A percentile compares a stretch with the other conserved stretches of the same genome.
phyloP scores from a whole-genome alignment of 108 stramenopile genomes.

The Cyclotella choctawhatcheeana region DNA sequence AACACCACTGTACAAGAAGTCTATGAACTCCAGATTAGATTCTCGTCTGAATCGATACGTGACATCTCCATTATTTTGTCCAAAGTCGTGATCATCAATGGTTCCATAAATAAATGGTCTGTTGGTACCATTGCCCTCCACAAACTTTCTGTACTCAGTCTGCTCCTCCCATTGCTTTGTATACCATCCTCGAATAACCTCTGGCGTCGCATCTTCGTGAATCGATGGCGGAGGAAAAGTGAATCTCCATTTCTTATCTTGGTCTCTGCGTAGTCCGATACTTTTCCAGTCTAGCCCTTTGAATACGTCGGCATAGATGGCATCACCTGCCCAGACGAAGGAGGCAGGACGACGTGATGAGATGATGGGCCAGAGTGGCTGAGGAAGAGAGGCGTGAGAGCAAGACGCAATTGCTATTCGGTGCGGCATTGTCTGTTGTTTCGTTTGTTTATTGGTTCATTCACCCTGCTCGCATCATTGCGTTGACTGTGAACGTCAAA shows the following conservation, averaged over 20 bases:
- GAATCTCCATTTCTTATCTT: slow-evolving; percentile 24
- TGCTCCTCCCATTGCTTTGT: slow-evolving; percentile 53
- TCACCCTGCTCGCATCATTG: too few species aligned
- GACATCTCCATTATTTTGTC: slow-evolving; percentile 76
- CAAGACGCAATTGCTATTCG: slow-evolving; percentile 81
- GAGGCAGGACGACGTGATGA: slow-evolving; percentile 61
- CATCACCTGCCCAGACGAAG: slow-evolving; percentile 89
- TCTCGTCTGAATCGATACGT: slow-evolving; percentile 56
- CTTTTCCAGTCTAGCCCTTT: slow-evolving; percentile 27
- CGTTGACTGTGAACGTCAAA: too few species aligned
- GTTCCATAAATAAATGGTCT: slow-evolving; percentile 71
- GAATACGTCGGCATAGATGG: slow-evolving; percentile 75
- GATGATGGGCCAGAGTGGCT: slow-evolving; percentile 78
- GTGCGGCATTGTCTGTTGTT: slow-evolving; percentile 11
- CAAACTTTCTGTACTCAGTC: slow-evolving; percentile 56
- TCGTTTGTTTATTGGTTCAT: too few species aligned
- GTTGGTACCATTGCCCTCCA: slow-evolving; percentile 28
- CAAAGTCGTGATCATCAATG: slow-evolving; percentile 90
- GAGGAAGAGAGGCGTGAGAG: slow-evolving; percentile 70
- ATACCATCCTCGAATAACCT: slow-evolving; percentile 54
- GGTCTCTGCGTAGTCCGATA: slow-evolving; percentile 18
- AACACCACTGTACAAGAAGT: slow-evolving; percentile 56
- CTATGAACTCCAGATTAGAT: slow-evolving; percentile 60
- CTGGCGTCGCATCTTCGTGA: slow-evolving; percentile 55
- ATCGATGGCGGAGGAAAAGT: slow-evolving; percentile 58